These are phyloP conservation scores for Puccinellia tenuiflora DNA, from an alignment of 176 grass and related monocot species.

Conservation along the genomic window DNA sequence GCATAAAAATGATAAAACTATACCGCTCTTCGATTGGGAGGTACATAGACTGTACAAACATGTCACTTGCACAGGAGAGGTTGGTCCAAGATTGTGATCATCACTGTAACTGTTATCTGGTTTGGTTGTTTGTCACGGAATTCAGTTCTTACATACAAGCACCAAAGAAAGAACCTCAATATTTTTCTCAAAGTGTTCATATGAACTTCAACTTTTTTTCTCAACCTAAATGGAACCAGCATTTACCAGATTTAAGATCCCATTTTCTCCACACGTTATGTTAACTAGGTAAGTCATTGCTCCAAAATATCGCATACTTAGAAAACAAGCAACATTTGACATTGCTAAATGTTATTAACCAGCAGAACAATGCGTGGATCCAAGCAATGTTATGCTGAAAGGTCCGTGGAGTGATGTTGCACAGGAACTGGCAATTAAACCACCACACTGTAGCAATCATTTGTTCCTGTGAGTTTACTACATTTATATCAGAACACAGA, in stretches of 20 bases:
- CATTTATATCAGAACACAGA: background rate
- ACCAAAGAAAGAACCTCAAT: background rate
- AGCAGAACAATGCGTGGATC: background rate
- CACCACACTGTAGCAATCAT: background rate
- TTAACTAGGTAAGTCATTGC: background rate
- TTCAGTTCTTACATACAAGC: background rate
- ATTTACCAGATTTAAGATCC: background rate
- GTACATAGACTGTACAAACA: background rate
- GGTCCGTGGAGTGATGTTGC: background rate
- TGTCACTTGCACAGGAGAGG: background rate
- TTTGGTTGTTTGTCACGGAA: background rate
- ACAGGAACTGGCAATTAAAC: background rate
- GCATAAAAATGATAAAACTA: background rate
- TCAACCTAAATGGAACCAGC: background rate
- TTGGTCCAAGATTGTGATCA: background rate
- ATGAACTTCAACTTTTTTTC: background rate
- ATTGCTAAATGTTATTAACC: background rate
- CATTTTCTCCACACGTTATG: background rate
- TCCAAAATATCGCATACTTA: background rate
- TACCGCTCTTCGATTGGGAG: constrained; percentile 13
- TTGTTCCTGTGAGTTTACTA: background rate
- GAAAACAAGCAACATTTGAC: background rate
- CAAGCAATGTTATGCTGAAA: background rate
- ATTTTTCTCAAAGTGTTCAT: background rate
- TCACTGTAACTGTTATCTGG: background rate